Evolutionary conservation across 2,329 filamentous ascomycete genomes (phyloP), one percentile per base, ranked within the genome.

Genomic region (Lasiodiplodia citricola): DNA sequence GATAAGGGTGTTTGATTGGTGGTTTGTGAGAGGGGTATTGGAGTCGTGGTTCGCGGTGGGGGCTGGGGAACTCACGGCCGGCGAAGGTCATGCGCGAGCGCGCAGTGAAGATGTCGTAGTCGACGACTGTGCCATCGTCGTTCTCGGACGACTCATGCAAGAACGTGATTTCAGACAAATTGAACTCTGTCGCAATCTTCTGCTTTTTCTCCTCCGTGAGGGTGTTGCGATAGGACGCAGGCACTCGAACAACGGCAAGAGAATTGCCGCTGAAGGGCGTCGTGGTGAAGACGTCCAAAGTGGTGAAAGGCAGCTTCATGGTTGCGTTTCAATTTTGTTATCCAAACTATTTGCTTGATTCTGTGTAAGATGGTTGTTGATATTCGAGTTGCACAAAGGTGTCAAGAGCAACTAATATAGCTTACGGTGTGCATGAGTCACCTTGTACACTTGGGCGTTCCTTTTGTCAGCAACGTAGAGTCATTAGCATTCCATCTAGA

Each of bases 81-180:
- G 87, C 87, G 71, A 88, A 88, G 7, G 86, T 85, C n/a, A 88
- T 73, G 74, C 88, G 87, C 8, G 71, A 73, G 10, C 78, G 75
- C 0, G 81, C 80, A 44, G 83, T 83, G 79, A 88, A 88, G 72
- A 88, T 88, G 73, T 87, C 83, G 58, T 82, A 84, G 66, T 75
- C 73, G 57, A 75, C 72, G 4, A 70, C 66, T 6, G 44, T n/a
- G 44, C 44, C 44, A 14, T 71, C 70, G 14, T 31, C 67, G 71
- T 6, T 63, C 51, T 47, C 60, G 73, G 23, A 73, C 73, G 73
- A 73, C 62, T 78, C 79, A 70, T 87, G 82, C 21, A 88, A 74
- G 71, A 89, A 87, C 21, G 87, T 84, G 0, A 84, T 87, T 70
- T 89, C 87, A 0, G 85, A 87, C 44, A 86, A 79, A 71, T 88